A percentile compares a stretch with the other conserved stretches of the same genome.
Conservation (phyloP, 2,329 filamentous ascomycete genomes). For the Fusarium concolor region DNA sequence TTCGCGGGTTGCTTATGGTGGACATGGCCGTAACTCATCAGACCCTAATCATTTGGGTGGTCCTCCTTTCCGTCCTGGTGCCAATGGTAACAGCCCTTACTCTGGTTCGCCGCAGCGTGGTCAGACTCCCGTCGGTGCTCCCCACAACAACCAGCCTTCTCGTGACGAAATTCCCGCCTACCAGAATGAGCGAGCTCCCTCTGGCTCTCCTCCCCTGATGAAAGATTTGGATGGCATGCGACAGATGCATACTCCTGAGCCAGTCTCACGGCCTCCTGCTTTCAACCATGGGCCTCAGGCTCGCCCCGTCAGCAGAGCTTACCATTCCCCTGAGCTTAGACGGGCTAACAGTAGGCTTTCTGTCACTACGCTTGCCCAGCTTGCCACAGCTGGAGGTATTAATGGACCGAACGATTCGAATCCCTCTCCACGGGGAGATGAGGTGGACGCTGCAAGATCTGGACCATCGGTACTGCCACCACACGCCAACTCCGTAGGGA, state of each 20-base stretch:
- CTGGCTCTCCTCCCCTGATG: conserved; percentile 53
- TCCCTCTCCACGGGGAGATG: conserved; percentile 46
- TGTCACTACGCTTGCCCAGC: conserved; percentile 80
- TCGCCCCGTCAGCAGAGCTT: conserved; percentile 74
- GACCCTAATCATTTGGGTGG: conserved; percentile 53
- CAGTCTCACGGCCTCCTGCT: conserved; percentile 80
- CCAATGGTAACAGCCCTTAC: conserved; percentile 43
- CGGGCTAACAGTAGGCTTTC: conserved; percentile 88
- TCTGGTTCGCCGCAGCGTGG: conserved; percentile 51
- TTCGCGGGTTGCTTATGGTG: conserved; percentile 52
- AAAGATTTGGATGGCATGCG: conserved; percentile 66
- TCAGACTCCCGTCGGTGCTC: conserved; percentile 27
- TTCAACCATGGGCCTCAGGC: conserved; percentile 81
- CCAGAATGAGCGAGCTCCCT: conserved; percentile 62
- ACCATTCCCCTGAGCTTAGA: conserved; percentile 81
- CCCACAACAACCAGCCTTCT: too few relatives aligned
- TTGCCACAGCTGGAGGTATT: conserved; percentile 75
- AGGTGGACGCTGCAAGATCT: conserved; percentile 50
- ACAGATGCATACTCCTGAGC: conserved; percentile 74
- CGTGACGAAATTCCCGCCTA: conserved; percentile 59
- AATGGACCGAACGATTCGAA: conserved; percentile 54
- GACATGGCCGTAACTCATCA: conserved; percentile 62
- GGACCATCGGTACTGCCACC: conserved; percentile 64
- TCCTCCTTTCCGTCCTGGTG: conserved; percentile 45
- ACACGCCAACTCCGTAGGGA: conserved; percentile 62